Percentiles rank a stretch among this genome's conserved stretches.
Evolutionary conservation across 345 rosid species (phyloP).

Genomic region (Moricandia arvensis): DNA sequence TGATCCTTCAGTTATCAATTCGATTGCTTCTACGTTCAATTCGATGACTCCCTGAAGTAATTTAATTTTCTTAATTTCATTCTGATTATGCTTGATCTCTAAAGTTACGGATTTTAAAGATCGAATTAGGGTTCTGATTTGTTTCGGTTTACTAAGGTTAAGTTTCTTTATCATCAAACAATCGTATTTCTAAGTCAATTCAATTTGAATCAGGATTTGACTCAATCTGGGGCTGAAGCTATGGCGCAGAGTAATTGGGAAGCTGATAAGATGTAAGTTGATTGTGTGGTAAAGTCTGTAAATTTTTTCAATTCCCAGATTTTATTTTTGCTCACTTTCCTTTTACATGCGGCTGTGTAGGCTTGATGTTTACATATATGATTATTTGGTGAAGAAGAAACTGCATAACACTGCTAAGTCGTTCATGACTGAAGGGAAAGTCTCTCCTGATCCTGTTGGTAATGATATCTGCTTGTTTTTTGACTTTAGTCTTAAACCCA

Average conservation of each 20-base stretch:
- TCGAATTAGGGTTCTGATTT: conserved; percentile 42
- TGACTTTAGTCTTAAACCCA: too few relatives aligned
- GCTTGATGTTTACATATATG: conserved; percentile 97
- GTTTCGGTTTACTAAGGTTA: conserved; percentile 23
- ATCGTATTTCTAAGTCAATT: background rate
- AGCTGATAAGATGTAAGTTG: conserved; percentile 86
- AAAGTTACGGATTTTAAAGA: background rate
- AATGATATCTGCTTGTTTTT: too few relatives aligned
- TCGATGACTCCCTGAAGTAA: background rate
- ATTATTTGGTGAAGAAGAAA: conserved; percentile 93
- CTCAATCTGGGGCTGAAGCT: conserved; percentile 37
- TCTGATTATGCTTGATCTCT: conserved; percentile 37
- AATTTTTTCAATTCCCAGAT: conserved; percentile 9
- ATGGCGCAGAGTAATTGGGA: conserved; percentile 98
- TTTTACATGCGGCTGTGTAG: conserved; percentile 37
- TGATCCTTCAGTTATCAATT: conserved; percentile 14
- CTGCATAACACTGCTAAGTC: conserved; percentile 79
- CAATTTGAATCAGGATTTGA: background rate
- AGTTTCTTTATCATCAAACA: background rate
- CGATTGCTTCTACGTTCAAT: conserved; percentile 8
- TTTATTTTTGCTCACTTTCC: background rate
- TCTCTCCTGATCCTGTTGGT: conserved; percentile 97
- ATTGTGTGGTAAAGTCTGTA: background rate
- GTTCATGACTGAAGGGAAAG: conserved; percentile 96
- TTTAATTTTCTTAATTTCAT: background rate